Evolutionary conservation across 306 rosid genomes (phyloP).

Genomic region (Vigna unguiculata): DNA sequence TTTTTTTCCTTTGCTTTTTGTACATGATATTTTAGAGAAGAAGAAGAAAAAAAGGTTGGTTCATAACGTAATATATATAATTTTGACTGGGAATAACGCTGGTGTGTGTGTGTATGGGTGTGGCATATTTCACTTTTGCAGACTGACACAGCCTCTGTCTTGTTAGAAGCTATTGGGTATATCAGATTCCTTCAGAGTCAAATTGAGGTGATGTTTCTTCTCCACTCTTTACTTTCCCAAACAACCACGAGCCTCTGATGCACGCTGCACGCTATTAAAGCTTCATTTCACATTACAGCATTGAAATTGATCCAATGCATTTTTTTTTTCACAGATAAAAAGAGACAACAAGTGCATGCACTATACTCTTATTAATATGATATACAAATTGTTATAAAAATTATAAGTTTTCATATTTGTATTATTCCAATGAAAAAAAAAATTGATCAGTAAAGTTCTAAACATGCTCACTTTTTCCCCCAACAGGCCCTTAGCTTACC

Average conservation of each 20-base stretch:
- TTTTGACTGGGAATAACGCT: conserved; percentile 51
- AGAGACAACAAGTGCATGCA: not conserved
- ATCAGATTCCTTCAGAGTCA: conserved; percentile 99
- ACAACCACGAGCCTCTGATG: conserved; percentile 55
- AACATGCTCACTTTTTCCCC: conserved; percentile 30
- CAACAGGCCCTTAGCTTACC: conserved; percentile 94
- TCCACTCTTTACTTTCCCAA: conserved; percentile 44
- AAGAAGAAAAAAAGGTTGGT: conserved; percentile 22
- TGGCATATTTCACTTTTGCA: conserved; percentile 68
- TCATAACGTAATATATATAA: conserved; percentile 46
- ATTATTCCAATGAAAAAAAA: conserved; percentile 36
- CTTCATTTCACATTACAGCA: conserved; percentile 39
- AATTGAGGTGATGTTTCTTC: conserved; percentile 83
- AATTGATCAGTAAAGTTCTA: conserved; percentile 46
- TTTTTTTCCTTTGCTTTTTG: not conserved
- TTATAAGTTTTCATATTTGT: conserved; percentile 19
- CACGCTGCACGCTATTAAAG: conserved; percentile 56
- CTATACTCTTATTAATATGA: not conserved
- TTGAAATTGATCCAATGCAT: not conserved
- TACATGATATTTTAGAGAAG: not conserved
- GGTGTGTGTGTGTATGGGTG: conserved; percentile 42
- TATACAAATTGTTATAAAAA: not conserved
- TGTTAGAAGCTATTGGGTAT: conserved; percentile 99
- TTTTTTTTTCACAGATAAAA: not conserved
- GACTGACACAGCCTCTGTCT: conserved; percentile 99